These are phyloP conservation scores for Dentipellis fragilis DNA, from an alignment of 768 basidiomycete genomes.

Conservation along the genomic window DNA sequence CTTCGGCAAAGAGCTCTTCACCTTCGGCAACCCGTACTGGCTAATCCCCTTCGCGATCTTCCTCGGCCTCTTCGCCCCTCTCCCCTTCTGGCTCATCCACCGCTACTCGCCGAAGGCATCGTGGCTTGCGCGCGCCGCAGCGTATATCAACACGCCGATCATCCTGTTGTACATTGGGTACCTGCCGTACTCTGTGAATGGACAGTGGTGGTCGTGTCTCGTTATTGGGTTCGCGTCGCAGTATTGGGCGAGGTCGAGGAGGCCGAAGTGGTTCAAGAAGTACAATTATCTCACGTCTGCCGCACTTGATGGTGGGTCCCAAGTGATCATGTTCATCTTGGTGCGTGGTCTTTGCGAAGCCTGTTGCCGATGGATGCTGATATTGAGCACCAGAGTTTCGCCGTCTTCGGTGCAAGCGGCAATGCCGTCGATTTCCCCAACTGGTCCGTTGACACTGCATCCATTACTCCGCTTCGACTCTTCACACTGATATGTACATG, in stretches of 20 bases:
- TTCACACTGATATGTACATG: not conserved
- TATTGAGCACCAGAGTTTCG: constrained; percentile 18
- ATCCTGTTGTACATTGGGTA: constrained; percentile 26
- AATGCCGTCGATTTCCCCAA: constrained; percentile 32
- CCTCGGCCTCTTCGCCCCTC: constrained; percentile 37
- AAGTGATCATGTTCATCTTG: constrained; percentile 40
- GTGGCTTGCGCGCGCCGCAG: constrained; percentile 23
- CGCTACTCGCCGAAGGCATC: constrained; percentile 26
- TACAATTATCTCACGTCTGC: constrained; percentile 38
- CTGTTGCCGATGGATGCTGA: not conserved
- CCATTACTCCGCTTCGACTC: not conserved
- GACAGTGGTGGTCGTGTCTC: constrained; percentile 44
- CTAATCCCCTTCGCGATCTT: constrained; percentile 40
- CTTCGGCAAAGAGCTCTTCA: constrained; percentile 41
- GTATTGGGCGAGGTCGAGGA: constrained; percentile 36
- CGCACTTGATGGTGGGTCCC: constrained; percentile 38
- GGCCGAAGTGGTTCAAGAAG: constrained; percentile 40
- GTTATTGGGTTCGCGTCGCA: constrained; percentile 39
- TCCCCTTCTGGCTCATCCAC: constrained; percentile 39
- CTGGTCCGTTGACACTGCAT: constrained; percentile 30
- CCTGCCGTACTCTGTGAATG: constrained; percentile 43
- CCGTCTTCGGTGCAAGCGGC: constrained; percentile 32
- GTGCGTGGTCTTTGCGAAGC: constrained; percentile 21
- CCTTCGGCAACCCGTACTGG: constrained; percentile 35
- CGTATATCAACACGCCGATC: constrained; percentile 38